Base-by-base conservation (phyloP, 805 yeast genomes). In the Ogataea haglerorum region DNA sequence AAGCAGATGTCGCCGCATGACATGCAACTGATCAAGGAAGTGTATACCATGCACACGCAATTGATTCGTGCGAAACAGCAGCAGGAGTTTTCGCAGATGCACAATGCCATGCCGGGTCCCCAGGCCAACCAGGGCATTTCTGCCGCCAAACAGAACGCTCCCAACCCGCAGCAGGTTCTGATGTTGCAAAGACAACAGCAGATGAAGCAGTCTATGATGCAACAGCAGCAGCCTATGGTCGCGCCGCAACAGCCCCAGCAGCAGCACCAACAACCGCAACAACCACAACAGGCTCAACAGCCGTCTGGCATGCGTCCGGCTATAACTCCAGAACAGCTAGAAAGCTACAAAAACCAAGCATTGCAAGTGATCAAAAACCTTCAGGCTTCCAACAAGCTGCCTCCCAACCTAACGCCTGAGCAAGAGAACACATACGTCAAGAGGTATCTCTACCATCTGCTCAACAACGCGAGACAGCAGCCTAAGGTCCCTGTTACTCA, bases 21-120 rank as follows among this genome's bases (percentile, higher is more conserved):
- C 19, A 64, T 82, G 67, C 75, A 75, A 12, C 60, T 74, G 17
- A 78, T 85, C 31, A 80, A 77, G 57, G 82, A 78, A 43, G 78
- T 83, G 7, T 87, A 87, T 59, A 72, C 75, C 34, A 66, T 82
- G 36, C 90, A 83, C 58, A 67, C 78, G 43, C 86, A 79, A 50
- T 58, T 80, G 42, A 69, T 80, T 8, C 56, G 57, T 58, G 69
- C 54, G 55, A 70, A 49, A 52, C 75, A 54, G 46, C 73, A 48
- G 37, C 40, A 36, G 40, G 52, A 42, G 42, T 27, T 39, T 24
- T 34, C 40, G 52, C 53, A 38, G 57, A 52, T 28, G 63, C 56
- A 34, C 51, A 43, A 18, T 59, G 47, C 21, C 51, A 43, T 22
- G 57, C 51, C 36, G 52, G 42, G 34, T 10, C 19, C 30, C 14